A percentile compares a stretch with the other conserved stretches of the same genome.
These are phyloP conservation scores for Corinectria fuckeliana DNA, from an alignment of 2,329 filamentous ascomycete genomes.

Conservation along the genomic window DNA sequence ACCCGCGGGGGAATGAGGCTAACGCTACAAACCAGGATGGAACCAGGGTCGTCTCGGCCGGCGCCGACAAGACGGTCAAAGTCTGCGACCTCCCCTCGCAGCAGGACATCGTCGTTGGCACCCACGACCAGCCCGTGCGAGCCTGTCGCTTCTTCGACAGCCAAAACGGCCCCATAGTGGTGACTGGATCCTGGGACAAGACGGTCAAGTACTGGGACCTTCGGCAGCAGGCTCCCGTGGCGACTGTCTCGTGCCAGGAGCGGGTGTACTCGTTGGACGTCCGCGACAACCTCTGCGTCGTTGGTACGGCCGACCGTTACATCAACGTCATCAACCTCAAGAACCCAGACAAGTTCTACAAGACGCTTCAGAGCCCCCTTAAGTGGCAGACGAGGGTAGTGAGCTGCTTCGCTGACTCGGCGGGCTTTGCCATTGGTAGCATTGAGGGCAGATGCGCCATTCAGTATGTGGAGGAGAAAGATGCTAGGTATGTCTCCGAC, in stretches of 20 bases:
- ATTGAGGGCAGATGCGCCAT: slow-evolving; percentile 98
- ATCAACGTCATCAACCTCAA: slow-evolving; percentile 94
- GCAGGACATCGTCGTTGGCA: slow-evolving; percentile 76
- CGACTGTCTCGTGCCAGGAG: slow-evolving; percentile 72
- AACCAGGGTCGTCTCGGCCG: slow-evolving; percentile 83
- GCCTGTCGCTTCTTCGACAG: slow-evolving; percentile 79
- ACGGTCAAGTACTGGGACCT: slow-evolving; percentile 90
- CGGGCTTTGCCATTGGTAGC: slow-evolving; percentile 92
- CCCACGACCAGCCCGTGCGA: slow-evolving; percentile 84
- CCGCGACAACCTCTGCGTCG: slow-evolving; percentile 83
- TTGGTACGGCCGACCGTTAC: slow-evolving; percentile 93
- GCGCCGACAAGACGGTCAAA: slow-evolving; percentile 89
- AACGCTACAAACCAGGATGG: slow-evolving; percentile 70
- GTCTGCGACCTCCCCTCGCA: slow-evolving; percentile 80
- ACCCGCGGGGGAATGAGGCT: background rate
- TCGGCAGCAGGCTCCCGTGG: slow-evolving; percentile 69
- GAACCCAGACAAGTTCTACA: slow-evolving; percentile 90
- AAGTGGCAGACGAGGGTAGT: slow-evolving; percentile 98
- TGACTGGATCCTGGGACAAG: slow-evolving; percentile 94
- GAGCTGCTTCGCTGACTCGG: slow-evolving; percentile 91
- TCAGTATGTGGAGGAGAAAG: slow-evolving; percentile 97
- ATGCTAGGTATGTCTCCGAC: slow-evolving; percentile 65
- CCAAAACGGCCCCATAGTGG: slow-evolving; percentile 77
- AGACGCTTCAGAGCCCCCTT: slow-evolving; percentile 91
- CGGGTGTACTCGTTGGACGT: slow-evolving; percentile 93